Percentiles rank a stretch among this genome's conserved stretches.
Conservation (phyloP, 2,329 filamentous ascomycete genomes). For the Apiospora phragmitis region DNA sequence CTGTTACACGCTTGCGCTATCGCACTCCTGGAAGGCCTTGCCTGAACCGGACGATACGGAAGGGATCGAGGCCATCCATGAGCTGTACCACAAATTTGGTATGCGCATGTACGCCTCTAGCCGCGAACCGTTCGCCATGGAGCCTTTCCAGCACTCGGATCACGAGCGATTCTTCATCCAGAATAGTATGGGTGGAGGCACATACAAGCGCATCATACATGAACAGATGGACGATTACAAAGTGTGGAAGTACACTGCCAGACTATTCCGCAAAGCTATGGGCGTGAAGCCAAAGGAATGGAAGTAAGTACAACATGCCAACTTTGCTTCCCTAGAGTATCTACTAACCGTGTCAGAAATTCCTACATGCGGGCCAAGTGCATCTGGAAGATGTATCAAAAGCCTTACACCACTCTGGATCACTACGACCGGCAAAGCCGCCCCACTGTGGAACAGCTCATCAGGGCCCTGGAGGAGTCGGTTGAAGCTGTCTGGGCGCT, state of each 20-base stretch:
- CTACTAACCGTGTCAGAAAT: conserved; percentile 42
- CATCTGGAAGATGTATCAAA: conserved; percentile 64
- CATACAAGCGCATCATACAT: conserved; percentile 53
- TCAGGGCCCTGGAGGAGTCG: conserved; percentile 52
- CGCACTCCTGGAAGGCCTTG: conserved; percentile 50
- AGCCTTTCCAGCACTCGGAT: conserved; percentile 58
- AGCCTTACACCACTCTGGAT: conserved; percentile 44
- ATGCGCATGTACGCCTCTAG: conserved; percentile 64
- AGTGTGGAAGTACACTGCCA: conserved; percentile 61
- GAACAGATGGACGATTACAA: conserved; percentile 60
- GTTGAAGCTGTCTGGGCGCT: conserved; percentile 51
- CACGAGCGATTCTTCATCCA: conserved; percentile 60
- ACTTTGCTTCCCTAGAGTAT: neutral
- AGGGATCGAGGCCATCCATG: conserved; percentile 50
- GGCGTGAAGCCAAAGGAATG: conserved; percentile 54
- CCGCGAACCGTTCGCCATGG: conserved; percentile 63
- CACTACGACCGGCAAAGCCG: conserved; percentile 39
- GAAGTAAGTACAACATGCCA: conserved; percentile 45
- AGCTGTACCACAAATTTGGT: conserved; percentile 61
- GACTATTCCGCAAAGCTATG: conserved; percentile 57
- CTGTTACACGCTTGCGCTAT: conserved; percentile 67
- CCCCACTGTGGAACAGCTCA: conserved; percentile 42
- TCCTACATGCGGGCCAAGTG: conserved; percentile 63
- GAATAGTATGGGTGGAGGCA: conserved; percentile 45
- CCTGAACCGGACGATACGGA: conserved; percentile 44